A percentile compares a stretch with the other conserved stretches of the same genome.
phyloP scores from a whole-genome alignment of 208 protist species.

The Porcisia hertigi region DNA sequence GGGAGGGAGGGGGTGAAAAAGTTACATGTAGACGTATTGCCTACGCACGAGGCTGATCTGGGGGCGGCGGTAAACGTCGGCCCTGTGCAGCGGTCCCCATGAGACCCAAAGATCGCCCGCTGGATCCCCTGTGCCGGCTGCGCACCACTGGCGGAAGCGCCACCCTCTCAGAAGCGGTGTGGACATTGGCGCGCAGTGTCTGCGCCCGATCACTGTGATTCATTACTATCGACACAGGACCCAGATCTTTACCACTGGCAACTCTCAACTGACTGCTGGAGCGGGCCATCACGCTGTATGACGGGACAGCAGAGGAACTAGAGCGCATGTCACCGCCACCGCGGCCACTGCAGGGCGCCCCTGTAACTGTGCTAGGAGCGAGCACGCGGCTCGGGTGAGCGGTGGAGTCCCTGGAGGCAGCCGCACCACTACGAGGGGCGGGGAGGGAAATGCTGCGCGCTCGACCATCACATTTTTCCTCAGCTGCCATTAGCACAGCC shows the following conservation, averaged over 20 bases:
- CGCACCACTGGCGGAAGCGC: conserved; percentile 28
- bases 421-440: conserved; percentile 17
- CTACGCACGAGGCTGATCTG: conserved; percentile 13
- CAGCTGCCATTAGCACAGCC: not conserved
- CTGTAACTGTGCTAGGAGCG: conserved; percentile 5
- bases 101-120: conserved; percentile 16
- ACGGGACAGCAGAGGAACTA: not conserved
- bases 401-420: conserved; percentile 19
- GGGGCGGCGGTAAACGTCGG: conserved; percentile 16
- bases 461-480: conserved; percentile 13
- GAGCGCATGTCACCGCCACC: conserved; percentile 3
- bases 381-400: conserved; percentile 17
- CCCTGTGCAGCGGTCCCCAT: conserved; percentile 7
- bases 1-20: not conserved
- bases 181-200: conserved; percentile 14
- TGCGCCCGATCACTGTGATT: conserved; percentile 15
- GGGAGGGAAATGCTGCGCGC: conserved; percentile 26
- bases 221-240: not conserved
- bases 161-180: conserved; percentile 16
- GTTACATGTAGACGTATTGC: not conserved
- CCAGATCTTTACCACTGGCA: conserved; percentile 6
- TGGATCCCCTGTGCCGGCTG: conserved; percentile 13
- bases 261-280: conserved; percentile 1
- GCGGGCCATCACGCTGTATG: conserved; percentile 1
- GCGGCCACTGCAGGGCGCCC: conserved; percentile 10